These are phyloP conservation scores for Phytophthora pini DNA, from an alignment of 352 stramenopile genomes.

Conservation along the genomic window DNA sequence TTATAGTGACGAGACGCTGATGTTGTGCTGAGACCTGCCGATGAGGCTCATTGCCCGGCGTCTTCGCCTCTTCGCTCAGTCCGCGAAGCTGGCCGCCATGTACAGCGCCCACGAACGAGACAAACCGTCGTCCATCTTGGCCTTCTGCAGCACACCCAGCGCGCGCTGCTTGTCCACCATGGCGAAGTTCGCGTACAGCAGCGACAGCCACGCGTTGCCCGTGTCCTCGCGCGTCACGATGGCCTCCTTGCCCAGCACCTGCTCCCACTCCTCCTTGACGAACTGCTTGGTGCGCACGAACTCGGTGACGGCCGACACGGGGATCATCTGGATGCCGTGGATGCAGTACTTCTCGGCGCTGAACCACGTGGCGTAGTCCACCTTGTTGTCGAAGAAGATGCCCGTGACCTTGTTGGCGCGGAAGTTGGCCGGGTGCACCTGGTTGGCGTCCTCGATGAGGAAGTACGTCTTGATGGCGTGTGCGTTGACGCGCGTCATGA, in stretches of 20 bases:
- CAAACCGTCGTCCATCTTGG: conserved; percentile 75
- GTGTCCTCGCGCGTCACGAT: conserved; percentile 57
- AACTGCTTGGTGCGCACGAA: conserved; percentile 62
- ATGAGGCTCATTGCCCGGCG: neutral
- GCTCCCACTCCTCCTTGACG: conserved; percentile 66
- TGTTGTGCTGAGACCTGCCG: neutral
- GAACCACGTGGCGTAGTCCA: conserved; percentile 81
- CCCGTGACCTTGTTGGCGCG: conserved; percentile 75
- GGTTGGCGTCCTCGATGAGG: conserved; percentile 53
- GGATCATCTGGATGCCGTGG: conserved; percentile 86
- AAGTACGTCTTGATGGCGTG: conserved; percentile 71
- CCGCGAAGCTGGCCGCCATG: conserved; percentile 59
- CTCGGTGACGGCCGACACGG: conserved; percentile 66
- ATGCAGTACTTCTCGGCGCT: conserved; percentile 78
- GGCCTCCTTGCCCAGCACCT: conserved; percentile 54
- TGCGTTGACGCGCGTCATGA: conserved; percentile 61
- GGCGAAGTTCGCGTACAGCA: conserved; percentile 72
- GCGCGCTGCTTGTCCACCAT: conserved; percentile 60
- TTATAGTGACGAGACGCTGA: too few relatives aligned
- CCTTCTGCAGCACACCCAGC: conserved; percentile 56
- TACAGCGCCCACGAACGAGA: conserved; percentile 78
- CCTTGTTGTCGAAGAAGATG: conserved; percentile 84
- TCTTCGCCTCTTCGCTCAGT: conserved; percentile 18
- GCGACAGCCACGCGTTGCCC: conserved; percentile 50
- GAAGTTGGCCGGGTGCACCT: conserved; percentile 57